Evolutionary conservation across 352 stramenopile species (phyloP), one percentile per base, ranked within the genome.

Genomic region (Pythium monospermum): DNA sequence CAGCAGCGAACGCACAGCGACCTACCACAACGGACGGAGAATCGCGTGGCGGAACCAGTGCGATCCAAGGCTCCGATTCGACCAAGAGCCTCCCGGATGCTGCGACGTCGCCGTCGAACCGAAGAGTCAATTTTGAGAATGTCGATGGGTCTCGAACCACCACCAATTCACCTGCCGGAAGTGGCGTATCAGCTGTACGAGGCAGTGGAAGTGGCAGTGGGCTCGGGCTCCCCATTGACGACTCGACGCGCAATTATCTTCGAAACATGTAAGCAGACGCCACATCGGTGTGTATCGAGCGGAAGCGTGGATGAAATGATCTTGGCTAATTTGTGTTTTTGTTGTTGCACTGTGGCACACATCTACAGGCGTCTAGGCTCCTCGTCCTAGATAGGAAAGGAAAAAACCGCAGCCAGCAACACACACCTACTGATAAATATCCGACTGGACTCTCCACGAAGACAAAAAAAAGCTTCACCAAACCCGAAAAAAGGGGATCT

Each of bases 171-270:
- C 49, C 56, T 7, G 61, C 50, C 27, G 61, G 61, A 49, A 69
- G 61, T 48, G 61, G 61, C 4, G 61, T 50, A 2, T 50, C 56
- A 4, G 61, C 45, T 16, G 60, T 39, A 4, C 50, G 48, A 23
- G 60, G 54, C 10, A 52, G 28, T 4, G 37, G 59, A 32, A 26
- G 44, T n/a, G 50, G 33, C 23, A n/a, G n/a, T n/a, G n/a, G n/a
- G n/a, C n/a, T n/a, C n/a, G 49, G 50, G n/a, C 18, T 69, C 15
- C 61, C 36, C 12, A 51, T 69, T 28, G 57, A 69, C 25, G 56
- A 64, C 0, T 65, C 56, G 4, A 66, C 54, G 16, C 42, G 56
- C 5, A 48, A 64, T 22, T 69, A 69, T 21, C 45, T 69, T 6
- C 50, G 57, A n/a, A n/a, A n/a, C n/a, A n/a, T n/a, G n/a, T n/a